Evolutionary conservation across 1,139 yeast genomes (phyloP).

Genomic region (Pichia sp.): DNA sequence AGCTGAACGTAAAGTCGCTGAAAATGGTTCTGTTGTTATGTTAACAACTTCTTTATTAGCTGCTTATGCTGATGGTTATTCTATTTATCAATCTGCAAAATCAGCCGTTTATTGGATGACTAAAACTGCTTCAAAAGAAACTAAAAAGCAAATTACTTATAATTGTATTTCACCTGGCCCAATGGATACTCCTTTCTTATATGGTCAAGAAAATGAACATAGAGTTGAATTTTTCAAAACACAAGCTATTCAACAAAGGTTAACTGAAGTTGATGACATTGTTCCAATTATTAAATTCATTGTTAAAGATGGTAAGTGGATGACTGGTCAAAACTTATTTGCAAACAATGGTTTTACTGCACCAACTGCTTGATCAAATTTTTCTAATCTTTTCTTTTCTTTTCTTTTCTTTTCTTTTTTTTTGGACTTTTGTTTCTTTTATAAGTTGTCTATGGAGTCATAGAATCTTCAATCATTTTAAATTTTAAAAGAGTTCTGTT

Average conservation of each 20-base stretch:
- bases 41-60: slow-evolving; percentile 60
- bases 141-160: slow-evolving; percentile 43
- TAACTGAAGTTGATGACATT: slow-evolving; percentile 55
- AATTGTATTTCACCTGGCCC: slow-evolving; percentile 66
- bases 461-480: no score
- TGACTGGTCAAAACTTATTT: slow-evolving; percentile 62
- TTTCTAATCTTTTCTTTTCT: not conserved
- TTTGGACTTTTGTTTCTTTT: not conserved
- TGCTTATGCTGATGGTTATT: slow-evolving; percentile 55
- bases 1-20: slow-evolving; percentile 45
- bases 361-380: slow-evolving; percentile 21
- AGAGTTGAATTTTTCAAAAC: slow-evolving; percentile 52
- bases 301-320: slow-evolving; percentile 62
- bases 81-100: slow-evolving; percentile 55
- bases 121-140: slow-evolving; percentile 54
- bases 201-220: slow-evolving; percentile 50
- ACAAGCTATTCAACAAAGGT: slow-evolving; percentile 40
- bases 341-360: slow-evolving; percentile 66
- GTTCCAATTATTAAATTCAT: slow-evolving; percentile 57
- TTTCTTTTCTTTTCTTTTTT: not conserved
- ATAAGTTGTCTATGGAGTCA: no score
- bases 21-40: slow-evolving; percentile 50
- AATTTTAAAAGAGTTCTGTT: no score
- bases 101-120: slow-evolving; percentile 55
- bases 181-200: slow-evolving; percentile 66